A percentile compares a stretch with the other conserved stretches of the same genome.
These are phyloP conservation scores for Schizochytrium sp. DNA, from an alignment of 108 stramenopile species.

Conservation along the genomic window DNA sequence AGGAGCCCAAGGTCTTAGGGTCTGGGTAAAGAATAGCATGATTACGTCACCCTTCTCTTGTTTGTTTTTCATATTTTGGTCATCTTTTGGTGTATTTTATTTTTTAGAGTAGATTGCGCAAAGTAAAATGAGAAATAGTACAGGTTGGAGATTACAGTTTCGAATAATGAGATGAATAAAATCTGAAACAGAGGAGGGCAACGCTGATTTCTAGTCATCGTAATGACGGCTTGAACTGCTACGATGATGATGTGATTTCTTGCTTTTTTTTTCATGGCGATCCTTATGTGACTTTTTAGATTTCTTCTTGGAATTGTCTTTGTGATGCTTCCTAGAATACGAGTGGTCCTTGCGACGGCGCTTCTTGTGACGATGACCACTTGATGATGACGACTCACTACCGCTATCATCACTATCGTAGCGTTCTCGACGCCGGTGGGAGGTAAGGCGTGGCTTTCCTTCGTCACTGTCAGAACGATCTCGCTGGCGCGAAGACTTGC, in stretches of 20 bases:
- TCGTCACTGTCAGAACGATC: not conserved
- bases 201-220: conserved; percentile 2
- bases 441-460: not conserved
- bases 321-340: not conserved
- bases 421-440: not conserved
- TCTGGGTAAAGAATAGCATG: no score
- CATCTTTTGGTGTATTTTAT: no score
- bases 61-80: no score
- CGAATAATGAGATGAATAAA: no score
- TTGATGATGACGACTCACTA: not conserved
- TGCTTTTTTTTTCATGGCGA: not conserved
- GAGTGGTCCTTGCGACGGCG: not conserved
- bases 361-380: not conserved
- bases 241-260: not conserved
- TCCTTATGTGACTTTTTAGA: not conserved
- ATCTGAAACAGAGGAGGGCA: not conserved
- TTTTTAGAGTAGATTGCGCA: no score
- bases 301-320: conserved; percentile 4
- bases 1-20: no score
- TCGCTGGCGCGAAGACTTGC: not conserved
- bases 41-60: no score
- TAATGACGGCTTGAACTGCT: not conserved
- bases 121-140: no score
- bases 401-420: not conserved
- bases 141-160: no score